A percentile compares a stretch with the other conserved stretches of the same genome.
phyloP scores from a whole-genome alignment of 139 green algal species.

The Picochlorum sp. region DNA sequence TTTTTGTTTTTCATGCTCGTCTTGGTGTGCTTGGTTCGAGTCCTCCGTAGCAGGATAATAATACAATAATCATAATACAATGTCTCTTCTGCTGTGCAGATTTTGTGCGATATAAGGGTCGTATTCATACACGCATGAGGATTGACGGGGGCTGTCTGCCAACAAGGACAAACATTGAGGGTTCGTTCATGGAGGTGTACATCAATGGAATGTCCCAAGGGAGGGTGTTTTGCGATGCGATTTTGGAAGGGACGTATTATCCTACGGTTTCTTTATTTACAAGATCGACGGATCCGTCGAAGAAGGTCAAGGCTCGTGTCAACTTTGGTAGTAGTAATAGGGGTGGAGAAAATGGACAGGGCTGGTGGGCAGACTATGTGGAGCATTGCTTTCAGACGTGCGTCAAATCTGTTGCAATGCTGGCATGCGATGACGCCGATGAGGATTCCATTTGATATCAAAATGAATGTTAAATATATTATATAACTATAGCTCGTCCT shows the following conservation, averaged over 20 bases:
- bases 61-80: no score
- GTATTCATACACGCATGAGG: slow-evolving; percentile 38
- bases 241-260: slow-evolving; percentile 77
- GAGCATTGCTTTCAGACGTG: not conserved
- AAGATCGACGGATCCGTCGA: slow-evolving; percentile 35
- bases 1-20: slow-evolving; percentile 13
- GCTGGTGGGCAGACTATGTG: not conserved
- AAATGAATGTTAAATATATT: not conserved
- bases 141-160: slow-evolving; percentile 21
- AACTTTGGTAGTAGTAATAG: slow-evolving; percentile 66
- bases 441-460: not conserved
- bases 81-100: slow-evolving; percentile 20
- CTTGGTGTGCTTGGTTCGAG: not conserved
- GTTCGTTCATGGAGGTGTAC: slow-evolving; percentile 56
- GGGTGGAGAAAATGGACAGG: not conserved
- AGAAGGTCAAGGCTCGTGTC: slow-evolving; percentile 45
- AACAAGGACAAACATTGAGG: slow-evolving; percentile 25
- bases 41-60: no score
- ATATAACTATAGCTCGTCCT: slow-evolving; percentile 19
- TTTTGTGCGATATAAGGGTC: slow-evolving; percentile 37
- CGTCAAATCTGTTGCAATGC: not conserved
- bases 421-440: not conserved
- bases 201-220: slow-evolving; percentile 65
- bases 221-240: slow-evolving; percentile 30
- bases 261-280: slow-evolving; percentile 71